Base-by-base conservation (phyloP, 805 yeast species). In the Hanseniaspora occidentalis region DNA sequence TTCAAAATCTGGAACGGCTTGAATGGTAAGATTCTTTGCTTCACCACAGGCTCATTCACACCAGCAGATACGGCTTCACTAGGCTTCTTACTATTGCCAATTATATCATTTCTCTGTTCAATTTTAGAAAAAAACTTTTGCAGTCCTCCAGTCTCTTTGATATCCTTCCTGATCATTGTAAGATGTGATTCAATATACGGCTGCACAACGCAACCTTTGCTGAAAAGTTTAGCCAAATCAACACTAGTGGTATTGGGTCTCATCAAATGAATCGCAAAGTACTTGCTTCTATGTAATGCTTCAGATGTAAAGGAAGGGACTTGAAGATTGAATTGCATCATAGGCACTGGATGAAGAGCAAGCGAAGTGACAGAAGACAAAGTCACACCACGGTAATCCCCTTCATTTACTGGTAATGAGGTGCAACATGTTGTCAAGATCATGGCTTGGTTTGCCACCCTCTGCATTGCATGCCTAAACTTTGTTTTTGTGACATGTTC, bases 301-400 rank as follows among this genome's bases (percentile, higher is more conserved):
- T 65, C 62, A 0, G 94, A 79, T 0, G 97, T 88, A 24, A 78
- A 69, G 4, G 95, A 84, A 0, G 97, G 97, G 11, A 77, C 63
- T 57, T 84, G 94, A 29, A 89, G 64, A 56, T 89, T 89, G 64
- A 89, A 88, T 51, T 84, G 92, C 1, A 89, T 52, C 40, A 88
- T 60, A 1, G 95, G 94, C 11, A 66, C 67, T 0, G 96, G 96
- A 37, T 70, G 66, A 22, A 86, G 71, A 1, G 94, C 77, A 11
- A 89, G 62, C 1, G 96, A 86, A 10, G 84, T 74, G 35, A 86
- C 84, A 1, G 95, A 84, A 2, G 95, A 82, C 1, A 89, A 64
- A 0, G 96, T 85, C 66, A 84, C 75, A 0, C 96, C 96, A 19
- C 61, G 50, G 31, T 53, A 54, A 59, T 36, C 51, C 36, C 36